Evolutionary conservation across 2,329 filamentous ascomycete species (phyloP).

Genomic region (Aspergillus neotritici): DNA sequence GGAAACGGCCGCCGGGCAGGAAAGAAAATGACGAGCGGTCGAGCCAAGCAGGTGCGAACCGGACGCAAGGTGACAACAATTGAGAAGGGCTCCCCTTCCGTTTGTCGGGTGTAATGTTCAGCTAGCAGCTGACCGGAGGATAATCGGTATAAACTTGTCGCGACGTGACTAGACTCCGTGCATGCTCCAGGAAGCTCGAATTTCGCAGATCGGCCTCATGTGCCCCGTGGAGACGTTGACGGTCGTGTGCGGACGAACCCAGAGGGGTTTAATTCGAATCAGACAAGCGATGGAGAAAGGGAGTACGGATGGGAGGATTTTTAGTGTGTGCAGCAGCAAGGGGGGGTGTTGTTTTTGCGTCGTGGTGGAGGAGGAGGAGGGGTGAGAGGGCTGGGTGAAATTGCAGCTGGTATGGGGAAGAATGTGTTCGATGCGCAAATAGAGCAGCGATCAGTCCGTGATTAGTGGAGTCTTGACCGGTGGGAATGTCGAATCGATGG

Average conservation of each 20-base stretch:
- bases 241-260: slow-evolving; percentile 19
- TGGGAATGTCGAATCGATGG: slow-evolving; percentile 29
- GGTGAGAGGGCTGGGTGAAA: slow-evolving; percentile 19
- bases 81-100: slow-evolving; percentile 27
- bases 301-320: slow-evolving; percentile 19
- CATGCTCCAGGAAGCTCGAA: slow-evolving; percentile 38
- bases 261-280: slow-evolving; percentile 15
- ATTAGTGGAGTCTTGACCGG: slow-evolving; percentile 30
- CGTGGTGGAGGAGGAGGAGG: slow-evolving; percentile 11
- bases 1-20: slow-evolving; percentile 15
- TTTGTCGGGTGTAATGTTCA: slow-evolving; percentile 28
- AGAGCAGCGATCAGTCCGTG: slow-evolving; percentile 19
- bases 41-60: slow-evolving; percentile 14
- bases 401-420: slow-evolving; percentile 24
- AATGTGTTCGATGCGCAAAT: slow-evolving; percentile 31
- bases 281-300: slow-evolving; percentile 19
- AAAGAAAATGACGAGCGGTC: slow-evolving; percentile 22
- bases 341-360: slow-evolving; percentile 19
- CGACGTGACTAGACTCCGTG: slow-evolving; percentile 38
- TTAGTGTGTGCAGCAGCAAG: slow-evolving; percentile 27
- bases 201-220: slow-evolving; percentile 34
- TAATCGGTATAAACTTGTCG: slow-evolving; percentile 24
- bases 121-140: slow-evolving; percentile 21
- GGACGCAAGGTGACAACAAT: slow-evolving; percentile 33
- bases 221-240: slow-evolving; percentile 25